These are phyloP conservation scores for Miscanthus lutarioriparius DNA, from an alignment of 176 grass and related monocot genomes.

Conservation along the genomic window DNA sequence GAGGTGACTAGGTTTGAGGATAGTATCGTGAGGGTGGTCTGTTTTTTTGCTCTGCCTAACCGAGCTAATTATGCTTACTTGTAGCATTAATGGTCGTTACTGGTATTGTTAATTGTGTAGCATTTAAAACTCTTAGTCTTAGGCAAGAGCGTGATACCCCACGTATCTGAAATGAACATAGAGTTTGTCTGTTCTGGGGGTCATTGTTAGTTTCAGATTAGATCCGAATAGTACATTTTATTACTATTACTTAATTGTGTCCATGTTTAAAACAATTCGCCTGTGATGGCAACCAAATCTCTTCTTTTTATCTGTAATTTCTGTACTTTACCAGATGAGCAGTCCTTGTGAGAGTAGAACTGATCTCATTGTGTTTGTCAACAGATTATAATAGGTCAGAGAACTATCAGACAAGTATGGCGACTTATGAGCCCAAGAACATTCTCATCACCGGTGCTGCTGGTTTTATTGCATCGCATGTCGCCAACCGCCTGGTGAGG, in stretches of 20 bases:
- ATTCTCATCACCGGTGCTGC: slow-evolving; percentile 78
- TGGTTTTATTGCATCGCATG: slow-evolving; percentile 78
- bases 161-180: neutral
- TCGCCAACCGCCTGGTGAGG: slow-evolving; percentile 65
- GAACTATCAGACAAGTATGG: slow-evolving; percentile 38
- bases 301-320: neutral
- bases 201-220: neutral
- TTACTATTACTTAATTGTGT: neutral
- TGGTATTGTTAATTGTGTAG: neutral
- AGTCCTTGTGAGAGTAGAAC: neutral
- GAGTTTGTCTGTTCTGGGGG: neutral
- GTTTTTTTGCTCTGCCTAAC: neutral
- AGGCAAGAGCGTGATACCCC: neutral
- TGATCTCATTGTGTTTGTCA: slow-evolving; percentile 1
- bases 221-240: neutral
- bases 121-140: neutral
- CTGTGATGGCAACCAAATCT: neutral
- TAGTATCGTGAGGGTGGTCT: neutral
- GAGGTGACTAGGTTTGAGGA: neutral
- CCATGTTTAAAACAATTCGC: neutral
- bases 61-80: neutral
- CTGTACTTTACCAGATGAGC: neutral
- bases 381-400: slow-evolving; percentile 3
- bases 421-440: slow-evolving; percentile 64
- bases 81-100: neutral